Evolutionary conservation across 805 yeast genomes (phyloP).

Genomic region (Crinitomyces ghanaensis): DNA sequence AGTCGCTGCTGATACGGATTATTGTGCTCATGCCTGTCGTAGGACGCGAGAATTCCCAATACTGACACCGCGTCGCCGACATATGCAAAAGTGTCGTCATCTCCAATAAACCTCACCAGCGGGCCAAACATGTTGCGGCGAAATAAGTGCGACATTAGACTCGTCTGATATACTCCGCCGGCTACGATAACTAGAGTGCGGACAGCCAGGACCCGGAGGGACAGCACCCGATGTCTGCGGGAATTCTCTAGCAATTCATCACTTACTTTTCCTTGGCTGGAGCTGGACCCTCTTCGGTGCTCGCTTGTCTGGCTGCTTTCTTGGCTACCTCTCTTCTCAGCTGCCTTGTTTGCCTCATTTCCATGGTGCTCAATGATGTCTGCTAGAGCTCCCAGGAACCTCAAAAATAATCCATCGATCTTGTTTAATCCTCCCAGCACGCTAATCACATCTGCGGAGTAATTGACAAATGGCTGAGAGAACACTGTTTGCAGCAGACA

Average conservation of each 20-base stretch:
- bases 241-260: no score
- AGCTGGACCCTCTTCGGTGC: no score
- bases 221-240: conserved; percentile 8
- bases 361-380: conserved; percentile 18
- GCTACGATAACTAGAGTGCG: conserved; percentile 22
- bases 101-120: conserved; percentile 23
- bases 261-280: no score
- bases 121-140: conserved; percentile 29
- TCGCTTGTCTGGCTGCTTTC: no score
- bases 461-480: conserved; percentile 19
- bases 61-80: conserved; percentile 27
- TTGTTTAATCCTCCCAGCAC: conserved; percentile 27
- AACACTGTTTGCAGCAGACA: conserved; percentile 21
- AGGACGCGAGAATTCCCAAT: conserved; percentile 28
- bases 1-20: conserved; percentile 28
- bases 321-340: no score
- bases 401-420: conserved; percentile 22
- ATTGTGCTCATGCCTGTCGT: conserved; percentile 27
- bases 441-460: conserved; percentile 22
- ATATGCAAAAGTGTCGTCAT: conserved; percentile 15
- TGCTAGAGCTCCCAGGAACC: conserved; percentile 20
- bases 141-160: conserved; percentile 24
- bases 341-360: no score
- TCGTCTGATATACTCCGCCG: conserved; percentile 24
- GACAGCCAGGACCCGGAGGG: conserved; percentile 19